Conservation (phyloP, 768 basidiomycete genomes). For the Tricholoma saponaceum region DNA sequence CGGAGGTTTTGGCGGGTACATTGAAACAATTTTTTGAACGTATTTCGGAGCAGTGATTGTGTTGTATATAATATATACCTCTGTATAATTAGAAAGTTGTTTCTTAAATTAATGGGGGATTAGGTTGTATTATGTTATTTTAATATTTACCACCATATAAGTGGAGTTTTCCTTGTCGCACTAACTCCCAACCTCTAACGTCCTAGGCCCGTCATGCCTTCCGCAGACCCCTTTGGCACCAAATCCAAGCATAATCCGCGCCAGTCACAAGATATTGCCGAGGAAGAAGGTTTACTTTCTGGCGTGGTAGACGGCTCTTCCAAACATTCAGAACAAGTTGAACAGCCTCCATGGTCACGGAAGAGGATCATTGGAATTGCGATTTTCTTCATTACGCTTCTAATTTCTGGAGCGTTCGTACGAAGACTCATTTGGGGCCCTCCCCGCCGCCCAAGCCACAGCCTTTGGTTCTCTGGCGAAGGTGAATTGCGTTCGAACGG, state of each 20-base stretch:
- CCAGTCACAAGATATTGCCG: conserved; percentile 14
- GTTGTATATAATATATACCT: not conserved
- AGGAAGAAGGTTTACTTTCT: conserved; percentile 39
- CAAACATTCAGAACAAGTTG: conserved; percentile 17
- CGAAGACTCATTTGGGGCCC: conserved; percentile 30
- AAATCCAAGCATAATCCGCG: conserved; percentile 5
- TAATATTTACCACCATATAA: no score
- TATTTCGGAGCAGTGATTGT: conserved; percentile 61
- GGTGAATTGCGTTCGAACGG: conserved; percentile 64
- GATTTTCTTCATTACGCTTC: conserved; percentile 33
- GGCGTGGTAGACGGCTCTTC: conserved; percentile 19
- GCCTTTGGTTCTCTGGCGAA: conserved; percentile 31
- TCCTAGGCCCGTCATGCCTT: conserved; percentile 9
- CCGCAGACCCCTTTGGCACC: conserved; percentile 1
- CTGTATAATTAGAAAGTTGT: no score
- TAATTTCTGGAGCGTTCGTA: conserved; percentile 39
- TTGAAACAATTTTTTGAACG: conserved; percentile 91
- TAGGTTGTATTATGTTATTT: no score
- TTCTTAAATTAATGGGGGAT: no score
- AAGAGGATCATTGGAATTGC: conserved; percentile 36
- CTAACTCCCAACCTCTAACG: no score
- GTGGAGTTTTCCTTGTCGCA: no score
- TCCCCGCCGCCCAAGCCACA: conserved; percentile 19
- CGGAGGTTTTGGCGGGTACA: conserved; percentile 84
- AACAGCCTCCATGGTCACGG: conserved; percentile 30